Evolutionary conservation across 2,329 filamentous ascomycete genomes (phyloP), one percentile per base, ranked within the genome.

Genomic region (Zasmidium angulare): DNA sequence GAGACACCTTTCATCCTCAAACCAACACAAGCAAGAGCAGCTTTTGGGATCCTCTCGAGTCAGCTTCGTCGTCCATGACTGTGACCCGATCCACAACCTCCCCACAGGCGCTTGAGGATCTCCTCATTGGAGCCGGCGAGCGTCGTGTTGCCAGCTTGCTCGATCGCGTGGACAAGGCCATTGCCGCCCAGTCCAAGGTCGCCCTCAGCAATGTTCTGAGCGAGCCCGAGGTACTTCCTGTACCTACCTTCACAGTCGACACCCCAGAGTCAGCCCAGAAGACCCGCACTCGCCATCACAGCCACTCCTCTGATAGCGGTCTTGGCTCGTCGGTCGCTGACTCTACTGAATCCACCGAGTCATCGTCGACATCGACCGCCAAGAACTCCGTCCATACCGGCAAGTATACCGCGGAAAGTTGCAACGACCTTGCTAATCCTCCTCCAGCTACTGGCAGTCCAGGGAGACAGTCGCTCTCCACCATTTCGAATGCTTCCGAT

Each of bases 241-340:
- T 80, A n/a, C 79, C 78, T 17, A 76, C 71, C 56, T 77, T 80
- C 66, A 71, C 77, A 64, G 71, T 79, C 74, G 55, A 52, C 26
- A 72, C 53, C 10, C 46, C 72, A 63, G 36, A 43, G 36, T 43
- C 36, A 14, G 29, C 56, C 19, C 60, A 51, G 73, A 76, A 69
- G 63, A 68, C 75, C 60, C 71, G 64, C 64, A 59, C 59, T 51
- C 82, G 82, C 59, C 82, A 86, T 71, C 83, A 87, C 71, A 84
- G 86, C 70, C 88, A 92, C 76, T 84, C 85, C 60, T 95, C 91
- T 17, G 93, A 97, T 78, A 96, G 92, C 74, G 93, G 91, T 55
- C 81, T 97, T 64, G 93, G 93, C 54, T 89, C 91, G 47, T 96
- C 92, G 46, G 82, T 96, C 69, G 84, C 69, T 29, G 69, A 67